Evolutionary conservation across 495 filamentous ascomycete species (phyloP), one percentile per base, ranked within the genome.

Genomic region (Penicillium pancosmium): DNA sequence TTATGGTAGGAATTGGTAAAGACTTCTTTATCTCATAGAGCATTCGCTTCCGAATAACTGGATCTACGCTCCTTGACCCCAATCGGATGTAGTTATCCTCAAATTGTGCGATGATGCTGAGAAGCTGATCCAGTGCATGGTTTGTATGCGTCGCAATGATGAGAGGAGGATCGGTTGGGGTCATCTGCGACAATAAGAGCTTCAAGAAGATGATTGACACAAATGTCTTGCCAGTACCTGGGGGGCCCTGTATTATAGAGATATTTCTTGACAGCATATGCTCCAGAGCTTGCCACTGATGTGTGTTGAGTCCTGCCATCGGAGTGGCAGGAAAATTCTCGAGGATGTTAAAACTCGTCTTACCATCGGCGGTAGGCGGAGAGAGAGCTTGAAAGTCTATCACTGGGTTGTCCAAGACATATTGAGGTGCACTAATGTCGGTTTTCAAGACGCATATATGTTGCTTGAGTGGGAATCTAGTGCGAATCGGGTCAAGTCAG

Each of bases 71-170:
- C 61, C 91, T 82, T 6, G 86, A 85, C n/a, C 93, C 93, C 16
- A 98, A 75, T 7, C 93, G 89, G 41, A 93, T 75, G 53, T 93
- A 87, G 5, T 86, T 78, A 1, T 77, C 74, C 51, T 90, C 90
- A 51, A 87, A 86, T 2, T 75, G 56, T 1, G 88, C 78, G 19
- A 96, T 74, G 49, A 88, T 84, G 4, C 73, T 75, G 13, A 98
- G 78, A 2, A 97, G 72, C 65, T 97, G 94, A 63, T 97, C 93
- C 1, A 97, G 71, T 0, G 94, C 93, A 72, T 98, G 92, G 59
- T 98, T 98, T 3, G 93, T 97, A 61, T 97, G 90, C 23, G 91
- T 90, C 1, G 91, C 80, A 6, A 96, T 76, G 21, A 96, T 78
- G 35, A 97, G 86, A 13, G 90, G 90, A 19, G 89, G 86, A 68